Base-by-base conservation (phyloP, 495 filamentous ascomycete species). In the Xylaria venustula region DNA sequence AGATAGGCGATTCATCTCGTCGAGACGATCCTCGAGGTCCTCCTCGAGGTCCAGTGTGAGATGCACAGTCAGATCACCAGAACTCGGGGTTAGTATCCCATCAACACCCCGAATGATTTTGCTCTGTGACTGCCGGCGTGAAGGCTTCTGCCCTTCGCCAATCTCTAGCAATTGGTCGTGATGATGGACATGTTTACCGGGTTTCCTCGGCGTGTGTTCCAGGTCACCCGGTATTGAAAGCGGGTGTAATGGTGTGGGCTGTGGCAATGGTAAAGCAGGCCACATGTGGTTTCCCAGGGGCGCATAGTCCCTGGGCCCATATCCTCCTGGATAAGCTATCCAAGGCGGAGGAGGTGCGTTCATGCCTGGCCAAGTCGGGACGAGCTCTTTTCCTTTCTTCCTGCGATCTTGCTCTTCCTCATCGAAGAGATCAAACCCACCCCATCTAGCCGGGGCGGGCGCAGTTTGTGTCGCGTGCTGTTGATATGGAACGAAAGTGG, bases 1-100 rank as follows among this genome's bases (percentile, higher is more conserved):
- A 14, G 59, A 64, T 11, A 65, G 42, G 34, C 66, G 63, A 36
- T 14, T 49, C 23, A 65, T 26, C 20, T 68, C 66, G 28, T 68
- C 60, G 19, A 68, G 63, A 7, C 3, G 46, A 7, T 63, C 54
- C 20, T 63, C 59, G 6, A 65, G 40, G 45, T 68, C 63, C 40
- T 65, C 66, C 40, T 58, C 55, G 14, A 61, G 1, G 17, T 61
- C 34, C 46, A 65, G 54, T 5, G 36, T 49, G 1, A 65, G 57
- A 58, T 60, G 63, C 12, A 65, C 55, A n/a, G 60, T 65, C 17
- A 65, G 32, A n/a, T 68, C 63, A 5, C 19, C 46, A 30, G 46
- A 41, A 25, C 50, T 17, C 20, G 36, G 12, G 11, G 60, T 61
- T 54, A 56, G 56, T 14, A 68, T 51, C 5, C 58, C 62, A 48